Evolutionary conservation across 768 basidiomycete genomes (phyloP), one percentile per base, ranked within the genome.

Genomic region (Gymnopilus dilepis): DNA sequence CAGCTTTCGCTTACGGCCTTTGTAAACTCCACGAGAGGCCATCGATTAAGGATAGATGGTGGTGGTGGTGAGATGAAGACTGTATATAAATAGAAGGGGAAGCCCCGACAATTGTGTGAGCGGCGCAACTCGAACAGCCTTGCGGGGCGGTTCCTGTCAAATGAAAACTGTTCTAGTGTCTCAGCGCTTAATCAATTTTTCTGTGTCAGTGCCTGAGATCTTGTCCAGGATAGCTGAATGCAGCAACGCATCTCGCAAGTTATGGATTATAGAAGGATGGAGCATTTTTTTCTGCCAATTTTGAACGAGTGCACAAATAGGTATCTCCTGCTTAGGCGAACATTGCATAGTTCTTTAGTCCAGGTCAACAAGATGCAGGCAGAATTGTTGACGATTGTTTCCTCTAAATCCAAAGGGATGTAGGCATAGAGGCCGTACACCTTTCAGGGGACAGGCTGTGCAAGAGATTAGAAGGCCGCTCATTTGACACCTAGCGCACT

Each of bases 1-100:
- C 1, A 82, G 60, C 57, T 80, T 82, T 63, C 81, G 60, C n/a
- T 63, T 59, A 7, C 62, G 68, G 17, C 82, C 83, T 13, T 68
- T 67, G 64, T 75, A 65, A 1, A 33, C 45, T 40, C 48, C 34
- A 30, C 63, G 58, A 26, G 58, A 43, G 19, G 57, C 50, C 58
- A 57, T 59, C 28, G 47, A 28, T 37, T 41, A 43, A 54, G 38
- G 53, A 50, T 61, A 56, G 41, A 63, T 37, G 52, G 33, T 37
- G 43, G 57, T 54, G 30, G 58, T 22, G 30, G 21, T 47, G 33
- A 45, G 17, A 56, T 19, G 47, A n/a, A 33, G 9, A 6, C 11
- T 3, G 34, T 26, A 17, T 21, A 54, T 37, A 37, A 38, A 26
- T n/a, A n/a, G n/a, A n/a, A n/a, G 24, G 38, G 24, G 52, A 40